phyloP scores from a whole-genome alignment of 2,329 filamentous ascomycete genomes.

The Alternaria brassicicola region DNA sequence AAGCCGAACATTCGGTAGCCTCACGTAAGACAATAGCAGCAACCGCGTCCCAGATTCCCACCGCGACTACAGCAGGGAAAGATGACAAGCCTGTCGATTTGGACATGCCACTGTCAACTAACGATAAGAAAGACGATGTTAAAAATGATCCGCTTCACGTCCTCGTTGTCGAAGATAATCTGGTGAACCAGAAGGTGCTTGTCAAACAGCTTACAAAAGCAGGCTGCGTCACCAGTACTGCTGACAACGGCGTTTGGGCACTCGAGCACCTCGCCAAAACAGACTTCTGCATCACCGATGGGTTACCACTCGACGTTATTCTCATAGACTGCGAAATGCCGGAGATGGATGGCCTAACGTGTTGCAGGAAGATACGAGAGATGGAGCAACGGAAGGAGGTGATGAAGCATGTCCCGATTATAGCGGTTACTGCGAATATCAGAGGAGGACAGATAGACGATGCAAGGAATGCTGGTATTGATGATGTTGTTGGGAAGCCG shows the following conservation, averaged over 20 bases:
- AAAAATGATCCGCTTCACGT: conserved; percentile 26
- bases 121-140: not conserved
- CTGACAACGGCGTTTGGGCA: conserved; percentile 43
- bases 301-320: conserved; percentile 36
- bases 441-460: conserved; percentile 40
- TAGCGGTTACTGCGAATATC: conserved; percentile 48
- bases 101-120: not conserved
- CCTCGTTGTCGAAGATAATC: conserved; percentile 47
- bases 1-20: not conserved
- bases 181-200: conserved; percentile 47
- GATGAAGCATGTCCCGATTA: conserved; percentile 39
- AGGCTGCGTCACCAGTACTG: conserved; percentile 38
- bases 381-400: conserved; percentile 32
- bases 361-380: conserved; percentile 40
- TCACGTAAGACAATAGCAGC: not conserved
- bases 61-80: not conserved
- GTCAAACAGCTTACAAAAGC: conserved; percentile 41
- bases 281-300: conserved; percentile 14
- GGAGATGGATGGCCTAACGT: conserved; percentile 48
- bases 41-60: not conserved
- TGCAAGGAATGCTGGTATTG: conserved; percentile 44
- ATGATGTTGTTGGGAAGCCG: conserved; percentile 45
- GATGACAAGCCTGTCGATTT: not conserved
- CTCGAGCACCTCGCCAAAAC: conserved; percentile 34
- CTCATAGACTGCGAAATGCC: conserved; percentile 50